phyloP scores from a whole-genome alignment of 2,329 filamentous ascomycete genomes.

The Cryphonectria carpinicola region DNA sequence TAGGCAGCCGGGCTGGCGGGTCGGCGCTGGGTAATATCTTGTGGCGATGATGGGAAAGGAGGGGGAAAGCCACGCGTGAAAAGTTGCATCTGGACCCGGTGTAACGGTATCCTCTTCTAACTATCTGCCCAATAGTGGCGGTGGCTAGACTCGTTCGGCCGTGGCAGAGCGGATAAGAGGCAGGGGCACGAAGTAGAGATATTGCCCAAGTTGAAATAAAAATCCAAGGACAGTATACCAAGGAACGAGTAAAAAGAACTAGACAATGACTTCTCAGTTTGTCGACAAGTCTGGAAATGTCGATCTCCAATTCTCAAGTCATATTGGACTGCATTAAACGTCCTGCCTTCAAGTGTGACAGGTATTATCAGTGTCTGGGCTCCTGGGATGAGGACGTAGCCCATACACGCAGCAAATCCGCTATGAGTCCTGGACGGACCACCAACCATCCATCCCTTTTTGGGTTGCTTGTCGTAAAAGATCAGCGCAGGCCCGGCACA shows the following conservation, averaged over 20 bases:
- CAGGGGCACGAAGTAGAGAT: too few relatives aligned
- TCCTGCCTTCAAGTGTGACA: not conserved
- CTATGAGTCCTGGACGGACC: not conserved
- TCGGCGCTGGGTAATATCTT: constrained; percentile 1
- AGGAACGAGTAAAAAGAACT: too few relatives aligned
- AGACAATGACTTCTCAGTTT: too few relatives aligned
- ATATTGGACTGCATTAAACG: not conserved
- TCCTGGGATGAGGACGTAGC: not conserved
- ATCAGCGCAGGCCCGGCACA: not conserved
- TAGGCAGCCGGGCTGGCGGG: not conserved
- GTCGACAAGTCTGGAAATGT: not conserved
- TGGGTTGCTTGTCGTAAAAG: not conserved
- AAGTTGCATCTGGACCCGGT: not conserved
- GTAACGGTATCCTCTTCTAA: not conserved
- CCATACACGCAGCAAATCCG: not conserved
- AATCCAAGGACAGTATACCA: too few relatives aligned
- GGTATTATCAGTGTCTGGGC: not conserved
- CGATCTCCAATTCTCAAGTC: not conserved
- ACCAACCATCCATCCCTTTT: not conserved
- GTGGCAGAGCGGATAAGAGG: not conserved
- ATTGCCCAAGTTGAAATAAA: too few relatives aligned
- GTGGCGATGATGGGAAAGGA: not conserved
- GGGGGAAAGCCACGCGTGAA: not conserved
- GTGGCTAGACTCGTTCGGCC: not conserved
- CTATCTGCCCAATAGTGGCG: not conserved